Evolutionary conservation across 2,329 filamentous ascomycete species (phyloP), one percentile per base, ranked within the genome.

Genomic region (Fusarium sp.): DNA sequence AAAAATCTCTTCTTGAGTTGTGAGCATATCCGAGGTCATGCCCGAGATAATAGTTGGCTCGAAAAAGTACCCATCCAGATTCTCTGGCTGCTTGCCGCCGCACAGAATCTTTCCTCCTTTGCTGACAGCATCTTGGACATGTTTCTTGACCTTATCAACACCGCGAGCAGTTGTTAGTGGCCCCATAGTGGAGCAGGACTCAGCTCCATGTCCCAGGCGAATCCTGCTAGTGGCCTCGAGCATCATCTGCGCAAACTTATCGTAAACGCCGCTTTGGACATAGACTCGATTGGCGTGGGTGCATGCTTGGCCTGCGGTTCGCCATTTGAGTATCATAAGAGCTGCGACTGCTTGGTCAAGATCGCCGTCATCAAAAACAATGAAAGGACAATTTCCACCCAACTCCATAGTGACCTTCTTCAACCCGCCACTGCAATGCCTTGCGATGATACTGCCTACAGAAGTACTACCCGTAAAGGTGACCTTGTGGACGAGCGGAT

Each of bases 381-480:
- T 88, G 3, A 90, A 88, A 5, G 88, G 88, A 3, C 90, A 90
- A 78, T 94, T 94, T 2, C 92, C 92, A 0, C 92, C 92, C 0
- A 94, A 84, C 77, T 94, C 92, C 78, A 94, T 86, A 1, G 92
- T 83, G 7, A 89, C 85, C 1, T 91, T 91, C 81, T 94, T 94
- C 38, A 93, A 82, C 59, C 89, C 85, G 71, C 88, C 87, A 3
- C 90, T 91, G 9, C 90, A 90, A 3, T 86, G 85, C 3, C 84
- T 80, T 1, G 90, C 89, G 46, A 94, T 86, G 67, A 91, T 90
- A 46, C 89, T 88, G 7, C 93, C 93, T 0, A 95, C 89, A 0
- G 84, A 81, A 0, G 93, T 94, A 75, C 89, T 90, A 21, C 94
- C 94, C 0, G 93, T 96, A 76, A 96, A 96, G 67, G 92, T 93